These are phyloP conservation scores for Globisporangium carolinianum DNA, from an alignment of 352 stramenopile genomes.

Conservation along the genomic window DNA sequence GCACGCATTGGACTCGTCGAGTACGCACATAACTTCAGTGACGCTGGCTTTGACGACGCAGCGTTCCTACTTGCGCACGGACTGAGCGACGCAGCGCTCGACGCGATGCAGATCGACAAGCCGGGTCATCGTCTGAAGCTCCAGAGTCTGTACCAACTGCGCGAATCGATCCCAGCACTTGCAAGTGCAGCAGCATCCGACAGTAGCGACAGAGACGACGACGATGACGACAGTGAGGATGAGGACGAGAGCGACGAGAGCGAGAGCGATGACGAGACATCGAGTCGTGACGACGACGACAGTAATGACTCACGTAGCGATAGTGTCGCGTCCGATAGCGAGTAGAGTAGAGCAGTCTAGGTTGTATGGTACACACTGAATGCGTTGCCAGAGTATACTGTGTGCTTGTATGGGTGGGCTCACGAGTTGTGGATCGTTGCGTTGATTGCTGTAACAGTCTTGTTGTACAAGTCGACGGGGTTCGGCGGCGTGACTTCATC, in stretches of 20 bases:
- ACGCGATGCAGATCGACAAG: conserved; percentile 60
- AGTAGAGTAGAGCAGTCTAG: neutral
- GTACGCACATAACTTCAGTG: conserved; percentile 40
- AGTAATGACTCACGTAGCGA: too few relatives aligned
- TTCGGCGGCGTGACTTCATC: conserved; percentile 81
- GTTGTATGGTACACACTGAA: conserved; percentile 3
- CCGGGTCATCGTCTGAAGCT: conserved; percentile 68
- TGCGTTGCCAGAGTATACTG: conserved; percentile 17
- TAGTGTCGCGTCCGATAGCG: too few relatives aligned
- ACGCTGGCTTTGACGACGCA: conserved; percentile 61
- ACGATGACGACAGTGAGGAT: conserved; percentile 19
- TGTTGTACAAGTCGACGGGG: conserved; percentile 69
- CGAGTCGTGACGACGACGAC: neutral
- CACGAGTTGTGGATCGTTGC: conserved; percentile 29
- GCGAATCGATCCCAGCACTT: conserved; percentile 32
- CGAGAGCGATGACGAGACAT: neutral
- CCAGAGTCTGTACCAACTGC: conserved; percentile 50
- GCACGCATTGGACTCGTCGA: conserved; percentile 63
- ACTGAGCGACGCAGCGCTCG: conserved; percentile 40
- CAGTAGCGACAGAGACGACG: conserved; percentile 2
- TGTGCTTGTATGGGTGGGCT: neutral
- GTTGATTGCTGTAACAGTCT: conserved; percentile 59
- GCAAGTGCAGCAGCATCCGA: too few relatives aligned
- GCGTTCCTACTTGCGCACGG: conserved; percentile 43
- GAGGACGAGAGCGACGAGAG: conserved; percentile 8